phyloP scores from a whole-genome alignment of 2,329 filamentous ascomycete genomes.

The Aspergillus spinulosporus region DNA sequence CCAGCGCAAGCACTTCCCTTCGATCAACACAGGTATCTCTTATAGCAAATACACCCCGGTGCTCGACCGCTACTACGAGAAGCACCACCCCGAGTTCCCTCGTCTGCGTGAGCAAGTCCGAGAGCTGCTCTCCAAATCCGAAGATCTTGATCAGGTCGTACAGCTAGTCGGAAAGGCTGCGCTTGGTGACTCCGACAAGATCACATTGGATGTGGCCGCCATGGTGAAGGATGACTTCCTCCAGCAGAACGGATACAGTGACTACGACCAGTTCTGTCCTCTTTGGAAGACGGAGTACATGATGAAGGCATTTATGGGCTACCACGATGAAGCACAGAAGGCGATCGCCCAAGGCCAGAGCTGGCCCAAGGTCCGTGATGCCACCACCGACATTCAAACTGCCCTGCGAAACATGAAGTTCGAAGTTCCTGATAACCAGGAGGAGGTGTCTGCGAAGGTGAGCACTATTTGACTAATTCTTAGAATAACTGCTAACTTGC shows the following conservation, averaged over 20 bases:
- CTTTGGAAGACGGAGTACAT: constrained; percentile 99
- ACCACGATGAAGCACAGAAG: constrained; percentile 97
- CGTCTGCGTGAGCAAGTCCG: constrained; percentile 88
- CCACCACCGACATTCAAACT: constrained; percentile 81
- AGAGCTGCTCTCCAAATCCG: constrained; percentile 89
- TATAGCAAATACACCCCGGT: constrained; percentile 95
- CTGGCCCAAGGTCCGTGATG: constrained; percentile 91
- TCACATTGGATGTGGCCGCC: constrained; percentile 87
- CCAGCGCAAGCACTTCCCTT: constrained; percentile 98
- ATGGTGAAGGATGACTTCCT: constrained; percentile 98
- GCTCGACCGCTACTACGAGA: constrained; percentile 91
- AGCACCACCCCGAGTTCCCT: constrained; percentile 91
- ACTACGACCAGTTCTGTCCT: constrained; percentile 99
- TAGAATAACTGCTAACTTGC: constrained; percentile 29
- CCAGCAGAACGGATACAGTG: constrained; percentile 98
- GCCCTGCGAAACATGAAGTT: constrained; percentile 94
- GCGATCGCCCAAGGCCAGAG: constrained; percentile 84
- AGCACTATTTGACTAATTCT: constrained; percentile 24
- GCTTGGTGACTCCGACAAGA: constrained; percentile 95
- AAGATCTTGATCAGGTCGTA: constrained; percentile 97
- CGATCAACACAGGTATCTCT: constrained; percentile 89
- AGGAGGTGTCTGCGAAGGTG: constrained; percentile 80
- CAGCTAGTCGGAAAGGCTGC: constrained; percentile 98
- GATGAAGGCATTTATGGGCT: constrained; percentile 99
- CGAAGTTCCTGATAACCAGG: constrained; percentile 83